Percentiles rank a stretch among this genome's conserved stretches.
Conservation (phyloP, 1,284 basidiomycete species). For the Apiotrichum domesticum region DNA sequence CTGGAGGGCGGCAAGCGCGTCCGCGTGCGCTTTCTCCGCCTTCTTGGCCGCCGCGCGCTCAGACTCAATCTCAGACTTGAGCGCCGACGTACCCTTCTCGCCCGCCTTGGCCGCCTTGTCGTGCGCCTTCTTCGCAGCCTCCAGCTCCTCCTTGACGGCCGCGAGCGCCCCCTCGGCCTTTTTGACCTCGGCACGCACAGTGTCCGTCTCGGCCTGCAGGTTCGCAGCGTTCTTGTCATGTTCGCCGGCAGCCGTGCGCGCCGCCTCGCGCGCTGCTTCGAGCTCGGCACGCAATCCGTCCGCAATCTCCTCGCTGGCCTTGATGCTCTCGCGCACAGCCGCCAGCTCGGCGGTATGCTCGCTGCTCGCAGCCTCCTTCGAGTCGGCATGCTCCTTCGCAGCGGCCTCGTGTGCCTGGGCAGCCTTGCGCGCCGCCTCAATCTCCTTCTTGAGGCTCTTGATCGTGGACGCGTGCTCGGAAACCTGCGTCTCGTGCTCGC, state of each 20-base stretch:
- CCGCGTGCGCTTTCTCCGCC: neutral
- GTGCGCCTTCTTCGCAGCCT: neutral
- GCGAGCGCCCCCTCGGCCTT: constrained; percentile 2
- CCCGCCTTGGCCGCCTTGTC: neutral
- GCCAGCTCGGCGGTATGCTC: constrained; percentile 7
- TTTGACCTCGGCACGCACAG: neutral
- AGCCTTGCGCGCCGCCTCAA: neutral
- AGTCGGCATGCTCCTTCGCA: neutral
- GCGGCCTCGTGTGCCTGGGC: constrained; percentile 6
- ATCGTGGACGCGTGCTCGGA: constrained; percentile 5
- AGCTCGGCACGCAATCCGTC: constrained; percentile 3
- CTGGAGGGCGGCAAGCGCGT: neutral
- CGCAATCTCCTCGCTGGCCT: constrained; percentile 6
- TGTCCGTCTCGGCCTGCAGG: constrained; percentile 1
- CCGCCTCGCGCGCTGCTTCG: constrained; percentile 1
- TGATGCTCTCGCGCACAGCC: neutral
- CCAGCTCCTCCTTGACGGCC: constrained; percentile 6
- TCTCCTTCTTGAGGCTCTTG: constrained; percentile 4
- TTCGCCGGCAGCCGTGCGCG: constrained; percentile 2
- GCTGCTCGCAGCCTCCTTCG: neutral
- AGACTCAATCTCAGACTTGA: neutral
- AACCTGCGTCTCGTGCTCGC: constrained; percentile 5
- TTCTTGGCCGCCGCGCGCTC: neutral
- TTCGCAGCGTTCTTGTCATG: neutral
- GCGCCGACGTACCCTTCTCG: neutral